phyloP scores from a whole-genome alignment of 352 stramenopile species.

The Ophiocytium majus region DNA sequence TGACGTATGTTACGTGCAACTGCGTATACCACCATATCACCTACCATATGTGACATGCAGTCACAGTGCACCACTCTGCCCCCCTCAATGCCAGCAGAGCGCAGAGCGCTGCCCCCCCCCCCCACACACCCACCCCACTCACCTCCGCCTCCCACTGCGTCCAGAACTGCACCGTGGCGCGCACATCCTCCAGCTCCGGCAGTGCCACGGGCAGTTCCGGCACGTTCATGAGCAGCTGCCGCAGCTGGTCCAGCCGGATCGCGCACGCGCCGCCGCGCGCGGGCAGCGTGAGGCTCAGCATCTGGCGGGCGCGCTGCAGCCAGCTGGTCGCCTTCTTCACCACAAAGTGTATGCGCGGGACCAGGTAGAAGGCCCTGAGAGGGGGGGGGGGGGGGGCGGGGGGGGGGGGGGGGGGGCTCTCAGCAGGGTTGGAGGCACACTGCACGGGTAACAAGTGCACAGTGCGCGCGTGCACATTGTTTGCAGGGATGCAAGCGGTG shows the following conservation, averaged over 20 bases:
- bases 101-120: neutral
- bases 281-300: neutral
- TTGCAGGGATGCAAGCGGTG: no score
- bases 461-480: no score
- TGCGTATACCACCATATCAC: neutral
- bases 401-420: no score
- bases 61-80: no score
- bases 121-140: no score
- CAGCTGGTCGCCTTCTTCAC: neutral
- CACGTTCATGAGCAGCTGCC: neutral
- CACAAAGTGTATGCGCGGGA: neutral
- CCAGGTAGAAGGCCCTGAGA: neutral
- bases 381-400: no score
- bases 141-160: constrained; percentile 13
- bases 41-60: neutral
- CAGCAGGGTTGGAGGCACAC: no score
- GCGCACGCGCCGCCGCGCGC: neutral
- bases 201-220: neutral
- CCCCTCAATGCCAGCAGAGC: no score
- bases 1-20: neutral
- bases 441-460: no score
- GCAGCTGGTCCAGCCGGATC: constrained; percentile 7
- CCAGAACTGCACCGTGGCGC: constrained; percentile 2
- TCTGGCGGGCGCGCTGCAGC: constrained; percentile 4
- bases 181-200: neutral